phyloP scores from a whole-genome alignment of 2,329 filamentous ascomycete species.

The Cephalotrichum gorgonifer region DNA sequence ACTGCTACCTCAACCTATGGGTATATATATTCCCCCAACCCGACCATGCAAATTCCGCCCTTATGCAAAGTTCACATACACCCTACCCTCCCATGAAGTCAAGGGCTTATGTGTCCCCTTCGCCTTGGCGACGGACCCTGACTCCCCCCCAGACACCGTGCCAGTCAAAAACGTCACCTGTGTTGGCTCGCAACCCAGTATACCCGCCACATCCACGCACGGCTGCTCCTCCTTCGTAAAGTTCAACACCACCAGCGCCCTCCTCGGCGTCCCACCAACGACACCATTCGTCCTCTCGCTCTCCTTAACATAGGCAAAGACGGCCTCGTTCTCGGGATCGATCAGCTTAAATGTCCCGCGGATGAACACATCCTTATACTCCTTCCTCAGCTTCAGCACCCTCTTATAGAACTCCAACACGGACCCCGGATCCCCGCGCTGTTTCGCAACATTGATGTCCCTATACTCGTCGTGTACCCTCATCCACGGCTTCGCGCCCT shows the following conservation, averaged over 20 bases:
- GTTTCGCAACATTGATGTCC: slow-evolving; percentile 51
- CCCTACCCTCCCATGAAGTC: neutral
- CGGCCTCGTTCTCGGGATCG: neutral
- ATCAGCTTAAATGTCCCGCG: slow-evolving; percentile 52
- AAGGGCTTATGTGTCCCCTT: neutral
- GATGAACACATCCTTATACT: slow-evolving; percentile 51
- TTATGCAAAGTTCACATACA: neutral
- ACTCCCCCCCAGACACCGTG: neutral
- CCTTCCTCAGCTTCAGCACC: slow-evolving; percentile 48
- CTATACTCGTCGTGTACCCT: slow-evolving; percentile 48
- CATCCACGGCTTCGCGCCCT: slow-evolving; percentile 56
- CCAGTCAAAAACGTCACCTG: slow-evolving; percentile 8
- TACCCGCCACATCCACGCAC: neutral
- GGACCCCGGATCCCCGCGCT: slow-evolving; percentile 47
- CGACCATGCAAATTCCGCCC: too few relatives aligned
- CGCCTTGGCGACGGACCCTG: neutral
- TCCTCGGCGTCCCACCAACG: slow-evolving; percentile 8
- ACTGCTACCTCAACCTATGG: too few relatives aligned
- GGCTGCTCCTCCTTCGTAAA: neutral
- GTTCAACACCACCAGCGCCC: slow-evolving; percentile 1
- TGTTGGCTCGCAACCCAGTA: slow-evolving; percentile 1
- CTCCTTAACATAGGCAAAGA: slow-evolving; percentile 3
- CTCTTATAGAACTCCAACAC: slow-evolving; percentile 51
- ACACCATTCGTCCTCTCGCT: slow-evolving; percentile 5
- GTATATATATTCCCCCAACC: too few relatives aligned